Percentiles rank a stretch among this genome's conserved stretches.
Evolutionary conservation across 129 eudicot genomes (phyloP).

Genomic region (Lactuca saligna): DNA sequence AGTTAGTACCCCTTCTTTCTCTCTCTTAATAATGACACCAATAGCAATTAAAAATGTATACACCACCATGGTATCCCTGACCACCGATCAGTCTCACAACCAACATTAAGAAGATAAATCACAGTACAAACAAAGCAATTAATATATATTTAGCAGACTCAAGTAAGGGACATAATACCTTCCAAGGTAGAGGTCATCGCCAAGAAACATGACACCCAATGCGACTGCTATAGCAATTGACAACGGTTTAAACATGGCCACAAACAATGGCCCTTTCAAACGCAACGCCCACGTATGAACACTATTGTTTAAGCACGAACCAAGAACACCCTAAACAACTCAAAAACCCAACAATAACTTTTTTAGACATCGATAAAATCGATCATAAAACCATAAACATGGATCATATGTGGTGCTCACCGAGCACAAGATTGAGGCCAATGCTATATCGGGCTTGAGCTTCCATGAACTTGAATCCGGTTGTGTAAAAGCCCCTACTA

Average conservation of each 20-base stretch:
- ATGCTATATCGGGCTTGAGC: slow-evolving; percentile 64
- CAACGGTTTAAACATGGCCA: slow-evolving; percentile 80
- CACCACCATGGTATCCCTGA: too few relatives aligned
- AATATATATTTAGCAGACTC: background rate
- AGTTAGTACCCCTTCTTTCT: background rate
- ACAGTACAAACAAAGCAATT: background rate
- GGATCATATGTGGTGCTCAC: slow-evolving; percentile 37
- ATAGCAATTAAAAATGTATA: too few relatives aligned
- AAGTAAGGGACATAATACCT: slow-evolving; percentile 41
- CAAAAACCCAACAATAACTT: background rate
- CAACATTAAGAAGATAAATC: background rate
- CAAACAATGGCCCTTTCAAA: slow-evolving; percentile 71
- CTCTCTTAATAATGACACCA: background rate
- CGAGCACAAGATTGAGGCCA: slow-evolving; percentile 76
- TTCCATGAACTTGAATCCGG: slow-evolving; percentile 60
- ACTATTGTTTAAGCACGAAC: slow-evolving; percentile 57
- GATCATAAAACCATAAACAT: background rate
- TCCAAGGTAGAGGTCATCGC: slow-evolving; percentile 76
- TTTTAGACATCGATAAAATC: background rate
- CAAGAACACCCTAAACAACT: slow-evolving; percentile 53
- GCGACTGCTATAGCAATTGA: slow-evolving; percentile 81
- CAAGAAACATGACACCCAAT: slow-evolving; percentile 74
- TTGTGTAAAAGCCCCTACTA: slow-evolving; percentile 53
- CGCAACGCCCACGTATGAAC: slow-evolving; percentile 75
- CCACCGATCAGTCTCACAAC: too few relatives aligned